Percentiles rank a stretch among this genome's conserved stretches.
Evolutionary conservation across 345 rosid species (phyloP).

Genomic region (Rhizophora apiculata): DNA sequence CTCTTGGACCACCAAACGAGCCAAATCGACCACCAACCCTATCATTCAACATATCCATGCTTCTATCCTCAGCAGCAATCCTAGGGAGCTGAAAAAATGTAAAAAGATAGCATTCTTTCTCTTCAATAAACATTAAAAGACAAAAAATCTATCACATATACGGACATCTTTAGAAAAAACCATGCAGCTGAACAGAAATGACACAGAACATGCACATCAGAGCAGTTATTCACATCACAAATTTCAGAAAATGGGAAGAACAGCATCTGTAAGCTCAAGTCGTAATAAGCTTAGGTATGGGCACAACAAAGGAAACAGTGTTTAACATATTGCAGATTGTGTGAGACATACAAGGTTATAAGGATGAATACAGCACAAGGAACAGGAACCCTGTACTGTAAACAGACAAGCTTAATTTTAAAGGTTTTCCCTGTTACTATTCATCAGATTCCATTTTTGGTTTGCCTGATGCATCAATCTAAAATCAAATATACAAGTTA

Average conservation of each 20-base stretch:
- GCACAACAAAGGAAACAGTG: too few species aligned
- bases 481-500: background rate
- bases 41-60: slow-evolving; percentile 37
- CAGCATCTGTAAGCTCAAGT: background rate
- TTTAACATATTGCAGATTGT: too few species aligned
- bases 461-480: background rate
- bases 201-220: background rate
- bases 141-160: background rate
- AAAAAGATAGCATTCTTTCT: background rate
- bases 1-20: slow-evolving; percentile 7
- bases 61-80: slow-evolving; percentile 50
- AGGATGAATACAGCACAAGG: too few species aligned
- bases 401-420: too few species aligned
- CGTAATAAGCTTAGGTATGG: background rate
- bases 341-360: too few species aligned
- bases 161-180: background rate
- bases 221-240: background rate
- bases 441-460: too few species aligned
- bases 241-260: background rate
- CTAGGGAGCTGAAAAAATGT: slow-evolving; percentile 61
- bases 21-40: slow-evolving; percentile 38
- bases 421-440: too few species aligned
- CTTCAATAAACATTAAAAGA: background rate
- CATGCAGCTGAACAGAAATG: background rate
- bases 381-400: too few species aligned